phyloP scores from a whole-genome alignment of 805 yeast genomes.

The Barnettozyma salicaria region DNA sequence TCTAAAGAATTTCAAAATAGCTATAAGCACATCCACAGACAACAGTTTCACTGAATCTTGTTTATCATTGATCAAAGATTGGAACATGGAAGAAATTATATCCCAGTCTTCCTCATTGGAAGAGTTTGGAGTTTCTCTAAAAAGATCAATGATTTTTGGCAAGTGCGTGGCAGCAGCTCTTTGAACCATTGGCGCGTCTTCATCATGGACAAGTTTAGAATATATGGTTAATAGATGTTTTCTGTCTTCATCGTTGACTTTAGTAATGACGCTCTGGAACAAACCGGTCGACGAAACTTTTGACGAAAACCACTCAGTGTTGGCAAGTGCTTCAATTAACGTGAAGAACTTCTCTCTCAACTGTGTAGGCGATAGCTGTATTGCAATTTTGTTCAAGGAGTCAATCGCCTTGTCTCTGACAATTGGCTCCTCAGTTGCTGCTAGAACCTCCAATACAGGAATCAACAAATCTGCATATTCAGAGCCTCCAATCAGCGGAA shows the following conservation, averaged over 20 bases:
- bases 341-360: constrained; percentile 64
- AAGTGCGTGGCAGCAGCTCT: constrained; percentile 86
- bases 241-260: constrained; percentile 51
- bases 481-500: constrained; percentile 84
- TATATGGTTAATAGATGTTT: constrained; percentile 60
- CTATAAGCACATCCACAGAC: constrained; percentile 79
- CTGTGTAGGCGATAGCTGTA: constrained; percentile 56
- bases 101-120: constrained; percentile 65
- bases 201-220: constrained; percentile 65
- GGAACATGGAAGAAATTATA: constrained; percentile 74
- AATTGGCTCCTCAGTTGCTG: constrained; percentile 92
- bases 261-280: constrained; percentile 60
- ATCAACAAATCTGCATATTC: constrained; percentile 52
- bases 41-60: constrained; percentile 94
- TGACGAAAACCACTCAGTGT: constrained; percentile 91
- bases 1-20: constrained; percentile 69
- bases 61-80: constrained; percentile 67
- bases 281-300: constrained; percentile 90
- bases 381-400: constrained; percentile 68
- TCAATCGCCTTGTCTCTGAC: constrained; percentile 93
- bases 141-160: constrained; percentile 63
- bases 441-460: constrained; percentile 68
- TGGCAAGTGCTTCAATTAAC: constrained; percentile 68
- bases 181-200: constrained; percentile 95
- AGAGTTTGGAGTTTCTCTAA: constrained; percentile 41